Evolutionary conservation across 2,329 filamentous ascomycete genomes (phyloP), one percentile per base, ranked within the genome.

Genomic region (Exophiala mesophila): DNA sequence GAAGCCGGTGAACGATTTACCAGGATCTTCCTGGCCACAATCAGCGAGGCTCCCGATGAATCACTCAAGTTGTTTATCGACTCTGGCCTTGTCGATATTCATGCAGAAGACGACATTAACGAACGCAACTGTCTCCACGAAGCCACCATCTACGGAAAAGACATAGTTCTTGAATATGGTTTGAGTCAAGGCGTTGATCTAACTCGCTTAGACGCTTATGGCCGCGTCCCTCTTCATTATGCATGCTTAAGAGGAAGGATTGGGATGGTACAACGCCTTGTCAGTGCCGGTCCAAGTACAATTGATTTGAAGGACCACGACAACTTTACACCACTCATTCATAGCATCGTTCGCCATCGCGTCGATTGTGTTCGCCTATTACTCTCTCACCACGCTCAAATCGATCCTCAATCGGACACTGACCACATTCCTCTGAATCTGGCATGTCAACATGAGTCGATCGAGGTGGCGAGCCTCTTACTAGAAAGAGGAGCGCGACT

Each of bases 121-220:
- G 90, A 96, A 67, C 78, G 92, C 29, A 98, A 96, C 58, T 95
- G 89, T 59, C 73, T 98, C 34, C 92, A 98, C 57, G 92, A 97
- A 66, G 87, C 92, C n/a, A 84, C 89, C 1, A 96, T 97, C 39
- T 94, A 94, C 48, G 89, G 89, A 15, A 89, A 89, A 57, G 68
- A 77, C 7, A 82, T 85, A 54, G 85, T 96, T 20, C 70, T 97
- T 45, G 71, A 78, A 37, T 80, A 84, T 52, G 89, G 85, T 3
- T 70, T 98, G n/a, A 70, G 76, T 1, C 80, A 77, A 33, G 80
- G 78, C 3, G 88, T 96, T 23, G 81, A 89, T 49, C 81, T 88
- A 17, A 80, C 80, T 43, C 77, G 85, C 38, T 85, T 84, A 2
- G 92, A 98, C 67, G 89, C 96, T 5, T 98, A 98, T 61, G 92